Conservation (phyloP, 2,329 filamentous ascomycete species). For the Acephala macrosclerotiorum region DNA sequence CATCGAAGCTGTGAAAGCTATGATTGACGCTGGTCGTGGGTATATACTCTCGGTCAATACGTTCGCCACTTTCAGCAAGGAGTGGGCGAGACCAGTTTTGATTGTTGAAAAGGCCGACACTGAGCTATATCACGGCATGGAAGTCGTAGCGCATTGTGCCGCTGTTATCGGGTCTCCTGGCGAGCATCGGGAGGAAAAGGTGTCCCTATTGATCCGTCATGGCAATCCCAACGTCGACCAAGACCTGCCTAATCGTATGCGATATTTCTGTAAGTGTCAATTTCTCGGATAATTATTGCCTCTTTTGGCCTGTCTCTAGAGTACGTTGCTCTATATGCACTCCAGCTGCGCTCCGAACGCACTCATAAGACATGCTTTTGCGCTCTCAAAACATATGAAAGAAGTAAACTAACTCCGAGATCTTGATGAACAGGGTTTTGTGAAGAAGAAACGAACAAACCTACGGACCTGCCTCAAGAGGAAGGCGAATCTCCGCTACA, state of each 20-base stretch:
- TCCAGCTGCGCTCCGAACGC: too few relatives aligned
- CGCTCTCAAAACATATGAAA: too few relatives aligned
- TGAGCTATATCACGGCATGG: conserved; percentile 9
- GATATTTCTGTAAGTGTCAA: too few relatives aligned
- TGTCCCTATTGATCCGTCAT: not conserved
- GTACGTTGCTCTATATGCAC: too few relatives aligned
- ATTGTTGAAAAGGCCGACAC: conserved; percentile 15
- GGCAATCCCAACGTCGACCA: not conserved
- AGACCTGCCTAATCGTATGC: not conserved
- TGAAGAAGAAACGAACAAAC: not conserved
- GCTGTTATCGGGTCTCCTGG: not conserved
- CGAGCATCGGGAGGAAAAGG: not conserved
- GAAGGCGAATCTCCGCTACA: not conserved
- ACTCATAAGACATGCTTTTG: too few relatives aligned
- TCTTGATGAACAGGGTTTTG: too few relatives aligned
- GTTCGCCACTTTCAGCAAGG: conserved; percentile 13
- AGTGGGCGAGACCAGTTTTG: conserved; percentile 13
- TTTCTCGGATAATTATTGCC: too few relatives aligned
- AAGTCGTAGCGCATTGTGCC: conserved; percentile 1
- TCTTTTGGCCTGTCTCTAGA: too few relatives aligned
- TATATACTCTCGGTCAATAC: conserved; percentile 10
- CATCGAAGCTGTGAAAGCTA: conserved; percentile 15
- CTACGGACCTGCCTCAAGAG: not conserved
- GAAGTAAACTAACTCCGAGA: too few relatives aligned
- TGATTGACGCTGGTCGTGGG: conserved; percentile 10